Evolutionary conservation across 2,329 filamentous ascomycete species (phyloP).

Genomic region (Neofusicoccum ribis): DNA sequence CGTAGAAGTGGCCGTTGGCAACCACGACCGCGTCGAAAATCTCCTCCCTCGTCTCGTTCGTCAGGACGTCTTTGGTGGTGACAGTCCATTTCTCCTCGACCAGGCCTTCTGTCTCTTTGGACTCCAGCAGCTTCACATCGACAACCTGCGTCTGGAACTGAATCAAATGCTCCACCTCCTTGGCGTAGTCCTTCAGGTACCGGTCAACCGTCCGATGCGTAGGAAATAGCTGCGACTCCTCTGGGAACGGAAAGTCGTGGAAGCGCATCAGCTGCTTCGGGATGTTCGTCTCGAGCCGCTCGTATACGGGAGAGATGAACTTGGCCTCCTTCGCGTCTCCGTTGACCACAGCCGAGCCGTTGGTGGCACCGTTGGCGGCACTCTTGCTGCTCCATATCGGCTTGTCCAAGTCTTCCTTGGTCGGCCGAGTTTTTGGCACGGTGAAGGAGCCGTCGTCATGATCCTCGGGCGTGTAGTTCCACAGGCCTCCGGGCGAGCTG

Average conservation of each 20-base stretch:
- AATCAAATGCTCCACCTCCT: slow-evolving; percentile 67
- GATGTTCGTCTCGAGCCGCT: slow-evolving; percentile 82
- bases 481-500: slow-evolving; percentile 74
- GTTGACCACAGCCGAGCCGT: slow-evolving; percentile 4
- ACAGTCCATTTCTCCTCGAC: slow-evolving; percentile 58
- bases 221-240: slow-evolving; percentile 71
- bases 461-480: slow-evolving; percentile 69
- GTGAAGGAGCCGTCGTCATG: slow-evolving; percentile 47
- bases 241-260: slow-evolving; percentile 67
- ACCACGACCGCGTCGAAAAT: slow-evolving; percentile 57
- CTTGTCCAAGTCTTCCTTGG: slow-evolving; percentile 59
- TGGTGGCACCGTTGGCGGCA: neutral
- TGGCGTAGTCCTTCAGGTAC: slow-evolving; percentile 73
- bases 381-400: slow-evolving; percentile 52
- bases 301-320: slow-evolving; percentile 84
- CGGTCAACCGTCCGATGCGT: slow-evolving; percentile 67
- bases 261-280: slow-evolving; percentile 79
- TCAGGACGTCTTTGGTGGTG: slow-evolving; percentile 53
- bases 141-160: slow-evolving; percentile 69
- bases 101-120: neutral
- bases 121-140: slow-evolving; percentile 50
- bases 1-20: slow-evolving; percentile 51
- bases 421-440: slow-evolving; percentile 63
- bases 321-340: slow-evolving; percentile 47
- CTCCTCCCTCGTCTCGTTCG: slow-evolving; percentile 41